Conservation (phyloP, 2,329 filamentous ascomycete genomes). For the Alternaria infectoria region DNA sequence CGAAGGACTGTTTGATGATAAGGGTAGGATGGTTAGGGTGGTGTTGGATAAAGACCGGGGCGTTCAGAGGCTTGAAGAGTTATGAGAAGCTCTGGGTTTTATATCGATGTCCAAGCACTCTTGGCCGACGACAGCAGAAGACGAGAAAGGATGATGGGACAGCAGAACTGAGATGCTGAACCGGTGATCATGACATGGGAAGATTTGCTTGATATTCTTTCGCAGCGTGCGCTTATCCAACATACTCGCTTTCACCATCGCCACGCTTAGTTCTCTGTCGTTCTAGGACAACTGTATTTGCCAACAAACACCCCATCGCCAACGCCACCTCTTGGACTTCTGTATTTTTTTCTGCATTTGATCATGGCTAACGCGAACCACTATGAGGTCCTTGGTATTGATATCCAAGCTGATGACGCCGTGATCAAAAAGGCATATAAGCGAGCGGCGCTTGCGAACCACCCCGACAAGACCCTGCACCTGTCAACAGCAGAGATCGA, state of each 20-base stretch:
- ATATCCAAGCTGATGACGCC: background rate
- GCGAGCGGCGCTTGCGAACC: background rate
- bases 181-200: background rate
- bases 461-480: conserved; percentile 14
- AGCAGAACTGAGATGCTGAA: background rate
- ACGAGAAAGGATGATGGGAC: background rate
- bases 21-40: conserved; percentile 58
- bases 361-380: conserved; percentile 1
- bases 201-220: background rate
- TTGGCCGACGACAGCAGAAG: too few species aligned
- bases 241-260: background rate
- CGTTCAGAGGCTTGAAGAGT: conserved; percentile 47
- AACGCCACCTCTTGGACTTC: background rate
- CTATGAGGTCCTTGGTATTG: conserved; percentile 6
- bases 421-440: conserved; percentile 8
- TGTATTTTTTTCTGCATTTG: background rate
- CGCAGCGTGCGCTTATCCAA: background rate
- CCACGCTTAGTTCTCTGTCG: background rate
- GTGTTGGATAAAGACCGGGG: conserved; percentile 57
- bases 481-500: background rate
- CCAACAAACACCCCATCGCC: background rate
- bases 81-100: conserved; percentile 10
- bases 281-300: background rate
- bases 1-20: conserved; percentile 55
- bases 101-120: too few species aligned